A percentile compares a stretch with the other conserved stretches of the same genome.
Evolutionary conservation across 2,329 filamentous ascomycete genomes (phyloP).

Genomic region (Lachnellula arida): DNA sequence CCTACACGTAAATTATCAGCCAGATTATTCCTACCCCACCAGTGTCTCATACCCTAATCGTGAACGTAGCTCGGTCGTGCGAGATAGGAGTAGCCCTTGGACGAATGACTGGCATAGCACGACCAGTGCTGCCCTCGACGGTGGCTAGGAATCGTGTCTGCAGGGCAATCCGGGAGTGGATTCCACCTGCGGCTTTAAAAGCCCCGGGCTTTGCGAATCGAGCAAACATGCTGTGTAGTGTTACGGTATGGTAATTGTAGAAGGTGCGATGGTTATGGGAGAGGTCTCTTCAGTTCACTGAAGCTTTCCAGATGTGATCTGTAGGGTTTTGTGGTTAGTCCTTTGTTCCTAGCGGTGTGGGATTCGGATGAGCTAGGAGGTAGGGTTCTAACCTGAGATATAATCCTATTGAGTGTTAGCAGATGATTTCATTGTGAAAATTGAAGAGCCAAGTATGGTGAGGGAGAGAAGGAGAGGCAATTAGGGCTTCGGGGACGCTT

Average conservation of each 20-base stretch:
- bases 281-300: constrained; percentile 35
- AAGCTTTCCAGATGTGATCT: constrained; percentile 42
- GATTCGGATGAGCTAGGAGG: neutral
- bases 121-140: constrained; percentile 64
- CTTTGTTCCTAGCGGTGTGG: constrained; percentile 25
- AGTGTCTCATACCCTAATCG: constrained; percentile 66
- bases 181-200: constrained; percentile 33
- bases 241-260: constrained; percentile 20
- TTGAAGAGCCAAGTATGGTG: constrained; percentile 9
- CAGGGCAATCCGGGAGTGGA: constrained; percentile 24
- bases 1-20: constrained; percentile 45
- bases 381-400: constrained; percentile 57
- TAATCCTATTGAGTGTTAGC: constrained; percentile 59
- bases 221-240: constrained; percentile 51
- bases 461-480: constrained; percentile 4
- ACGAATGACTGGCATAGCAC: constrained; percentile 57
- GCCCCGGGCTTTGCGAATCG: constrained; percentile 53
- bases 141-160: constrained; percentile 56
- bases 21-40: neutral
- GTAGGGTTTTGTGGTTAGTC: constrained; percentile 1
- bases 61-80: constrained; percentile 82
- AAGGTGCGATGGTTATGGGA: constrained; percentile 13
- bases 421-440: constrained; percentile 15
- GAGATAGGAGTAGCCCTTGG: constrained; percentile 62
- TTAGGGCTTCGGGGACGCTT: constrained; percentile 6